Conservation (phyloP, 2,329 filamentous ascomycete genomes). For the Cytospora chrysosperma region DNA sequence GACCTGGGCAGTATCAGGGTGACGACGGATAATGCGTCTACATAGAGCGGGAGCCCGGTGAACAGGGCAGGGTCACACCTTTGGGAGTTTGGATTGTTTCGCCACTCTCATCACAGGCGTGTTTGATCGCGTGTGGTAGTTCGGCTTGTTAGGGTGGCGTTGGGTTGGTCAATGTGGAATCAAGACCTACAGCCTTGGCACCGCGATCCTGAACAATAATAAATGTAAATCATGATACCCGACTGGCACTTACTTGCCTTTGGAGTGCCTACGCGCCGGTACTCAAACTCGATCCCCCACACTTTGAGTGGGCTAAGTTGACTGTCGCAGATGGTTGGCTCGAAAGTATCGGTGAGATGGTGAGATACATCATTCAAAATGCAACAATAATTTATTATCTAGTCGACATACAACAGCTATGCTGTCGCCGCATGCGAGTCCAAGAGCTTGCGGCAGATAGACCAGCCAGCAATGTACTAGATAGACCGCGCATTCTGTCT, state of each 20-base stretch:
- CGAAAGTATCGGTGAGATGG: neutral
- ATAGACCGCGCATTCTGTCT: slow-evolving; percentile 9
- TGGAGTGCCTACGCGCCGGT: neutral
- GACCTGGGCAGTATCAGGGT: neutral
- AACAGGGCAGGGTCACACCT: neutral
- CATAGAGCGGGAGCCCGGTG: neutral
- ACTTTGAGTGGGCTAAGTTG: neutral
- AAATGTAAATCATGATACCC: slow-evolving; percentile 14
- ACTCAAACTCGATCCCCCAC: neutral
- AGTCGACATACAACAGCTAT: neutral
- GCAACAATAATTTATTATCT: neutral
- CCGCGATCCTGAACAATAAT: neutral
- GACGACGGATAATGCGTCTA: neutral
- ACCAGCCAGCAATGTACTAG: neutral
- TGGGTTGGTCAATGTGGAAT: neutral
- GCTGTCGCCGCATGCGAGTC: neutral
- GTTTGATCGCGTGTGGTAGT: neutral
- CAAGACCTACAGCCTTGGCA: neutral
- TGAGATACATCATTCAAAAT: neutral
- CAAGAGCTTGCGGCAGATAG: neutral
- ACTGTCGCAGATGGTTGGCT: neutral
- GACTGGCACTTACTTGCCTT: neutral
- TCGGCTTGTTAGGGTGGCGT: neutral
- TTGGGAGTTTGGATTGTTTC: neutral
- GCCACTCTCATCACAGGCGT: neutral